Evolutionary conservation across 345 rosid genomes (phyloP), one percentile per base, ranked within the genome.

Genomic region (Aethionema arabicum): DNA sequence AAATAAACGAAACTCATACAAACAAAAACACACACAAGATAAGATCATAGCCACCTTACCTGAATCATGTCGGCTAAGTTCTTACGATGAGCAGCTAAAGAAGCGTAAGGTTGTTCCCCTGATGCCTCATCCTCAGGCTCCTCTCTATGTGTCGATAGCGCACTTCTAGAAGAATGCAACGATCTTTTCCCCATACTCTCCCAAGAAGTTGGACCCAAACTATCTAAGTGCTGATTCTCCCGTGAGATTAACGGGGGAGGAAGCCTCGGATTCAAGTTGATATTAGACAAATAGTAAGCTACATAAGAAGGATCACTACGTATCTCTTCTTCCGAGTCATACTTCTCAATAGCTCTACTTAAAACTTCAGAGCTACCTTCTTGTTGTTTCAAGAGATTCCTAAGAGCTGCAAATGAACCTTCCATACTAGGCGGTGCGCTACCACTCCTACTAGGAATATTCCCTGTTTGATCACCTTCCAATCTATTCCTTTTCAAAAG

Each of bases 381-480:
- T 30, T 86, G 81, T 63, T 78, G 86, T 52, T 84, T 80, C 68
- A 88, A 77, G 59, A 88, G 84, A 64, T 79, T 80, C 46, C 84
- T 86, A 63, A 88, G 65, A 58, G 96, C 87, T 60, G 95, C 83
- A 76, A 86, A 76, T 40, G 98, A 91, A 37, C 98, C 96, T 81
- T 91, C 98, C 90, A 91, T 86, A 60, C 89, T 91, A 46, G 98
- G 98, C 4, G 98, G 96, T 7, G 98, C 98, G 52, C 98, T 91
- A 11, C 95, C 96, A 65, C 98, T 91, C 74, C 96, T 80, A 85
- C 78, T 86, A 21, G 95, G 95, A 62, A 77, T 43, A 4, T 44
- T 63, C 3, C 79, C 82, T 9, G 69, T 57, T 16, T 76, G 74
- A 49, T 76, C 88, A 45, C 78, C 80, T 51, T 59, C 80, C 45